Evolutionary conservation across 805 yeast genomes (phyloP), one percentile per base, ranked within the genome.

Genomic region (Metschnikowia lunata): DNA sequence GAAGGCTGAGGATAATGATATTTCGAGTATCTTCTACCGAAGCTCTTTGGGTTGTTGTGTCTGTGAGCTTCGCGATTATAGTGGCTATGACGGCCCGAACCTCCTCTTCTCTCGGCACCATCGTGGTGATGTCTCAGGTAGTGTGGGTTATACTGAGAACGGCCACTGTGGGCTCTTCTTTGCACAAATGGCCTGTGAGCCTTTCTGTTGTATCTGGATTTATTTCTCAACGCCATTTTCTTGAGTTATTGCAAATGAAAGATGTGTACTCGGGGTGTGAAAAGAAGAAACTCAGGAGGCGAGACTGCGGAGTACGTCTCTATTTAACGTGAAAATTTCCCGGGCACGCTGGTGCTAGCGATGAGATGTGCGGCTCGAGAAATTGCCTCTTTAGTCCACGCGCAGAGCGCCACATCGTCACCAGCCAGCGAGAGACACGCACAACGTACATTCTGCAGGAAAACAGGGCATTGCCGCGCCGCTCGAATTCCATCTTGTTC

Each of bases 1-100:
- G 64, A 52, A 9, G 70, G 72, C 49, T 67, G 71, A 34, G 58
- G 56, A 43, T 66, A 63, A 48, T 56, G 62, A 50, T 67, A 63
- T 28, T 57, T 60, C 51, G 69, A 58, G 54, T 66, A 67, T 33
- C 55, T 56, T 42, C 55, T 55, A 37, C 39, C 13, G 35, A 38
- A 23, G 42, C 45, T 50, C 43, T 45, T 34, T 13, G 40, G 14
- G 5, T 37, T 27, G 42, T 26, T 26, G 37, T 30, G 23, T 15
- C 40, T 31, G 15, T 26, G 12, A 8, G 26, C 29, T n/a, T 30
- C 30, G 30, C 27, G 11, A 29, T 29, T 32, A 18, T 18, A 18
- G 23, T 18, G 23, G 23, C 23, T 18, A 5, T 18, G 23, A 18
- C 23, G 23, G 23, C 23, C 23, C 23, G 23, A 18, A 5, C 3